Evolutionary conservation across 768 basidiomycete genomes (phyloP).

Genomic region (Agrocybe chaxingu): DNA sequence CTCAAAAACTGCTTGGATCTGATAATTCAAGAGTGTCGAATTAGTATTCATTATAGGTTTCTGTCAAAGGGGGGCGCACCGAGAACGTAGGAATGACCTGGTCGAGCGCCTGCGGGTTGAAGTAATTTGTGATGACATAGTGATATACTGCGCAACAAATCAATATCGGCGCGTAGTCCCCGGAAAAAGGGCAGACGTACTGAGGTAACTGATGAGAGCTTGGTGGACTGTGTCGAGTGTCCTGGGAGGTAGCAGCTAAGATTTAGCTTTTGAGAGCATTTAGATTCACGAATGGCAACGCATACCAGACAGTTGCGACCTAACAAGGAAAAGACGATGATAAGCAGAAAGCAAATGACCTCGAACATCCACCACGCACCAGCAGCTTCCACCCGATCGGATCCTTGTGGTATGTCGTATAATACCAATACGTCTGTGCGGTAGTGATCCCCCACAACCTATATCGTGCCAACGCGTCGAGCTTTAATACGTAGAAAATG

Average conservation of each 20-base stretch:
- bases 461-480: not conserved
- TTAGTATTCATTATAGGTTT: too few species aligned
- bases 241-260: not conserved
- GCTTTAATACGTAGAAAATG: too few species aligned
- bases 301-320: not conserved
- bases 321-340: not conserved
- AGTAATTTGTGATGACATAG: not conserved
- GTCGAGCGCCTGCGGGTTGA: not conserved
- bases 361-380: not conserved
- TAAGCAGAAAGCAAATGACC: not conserved
- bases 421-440: constrained; percentile 1
- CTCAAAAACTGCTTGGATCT: too few species aligned
- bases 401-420: not conserved
- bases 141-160: not conserved
- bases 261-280: not conserved
- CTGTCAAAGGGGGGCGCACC: not conserved
- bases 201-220: not conserved
- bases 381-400: not conserved
- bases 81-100: not conserved
- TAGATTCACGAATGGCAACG: too few species aligned
- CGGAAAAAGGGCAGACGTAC: not conserved
- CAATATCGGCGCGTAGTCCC: not conserved
- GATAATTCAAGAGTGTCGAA: too few species aligned
- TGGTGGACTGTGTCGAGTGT: not conserved
- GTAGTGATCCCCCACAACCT: not conserved